A percentile compares a stretch with the other conserved stretches of the same genome.
Conservation (phyloP, 177 flowering plant genomes). For the Vitis hybrid region DNA sequence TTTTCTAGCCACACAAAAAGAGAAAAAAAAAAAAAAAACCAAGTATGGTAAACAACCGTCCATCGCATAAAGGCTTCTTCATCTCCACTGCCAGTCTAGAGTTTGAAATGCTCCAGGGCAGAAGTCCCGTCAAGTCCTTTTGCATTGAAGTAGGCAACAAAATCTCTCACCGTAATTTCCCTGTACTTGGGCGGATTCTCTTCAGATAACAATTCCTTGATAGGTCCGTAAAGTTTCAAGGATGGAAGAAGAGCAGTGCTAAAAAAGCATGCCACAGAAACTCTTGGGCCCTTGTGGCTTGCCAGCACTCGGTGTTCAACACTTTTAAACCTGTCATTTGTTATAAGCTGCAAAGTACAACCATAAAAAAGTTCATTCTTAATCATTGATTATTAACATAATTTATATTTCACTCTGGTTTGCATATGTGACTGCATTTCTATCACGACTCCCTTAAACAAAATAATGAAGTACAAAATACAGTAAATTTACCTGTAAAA, state of each 20-base stretch:
- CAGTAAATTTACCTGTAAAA: constrained; percentile 22
- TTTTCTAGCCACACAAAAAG: too few relatives aligned
- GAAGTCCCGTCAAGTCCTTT: constrained; percentile 32
- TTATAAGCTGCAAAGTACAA: constrained; percentile 23
- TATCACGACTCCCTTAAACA: too few relatives aligned
- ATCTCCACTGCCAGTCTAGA: constrained; percentile 7
- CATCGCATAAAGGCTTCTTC: too few relatives aligned
- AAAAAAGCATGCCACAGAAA: constrained; percentile 40
- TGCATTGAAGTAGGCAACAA: neutral
- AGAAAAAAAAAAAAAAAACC: too few relatives aligned
- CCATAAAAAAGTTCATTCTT: too few relatives aligned
- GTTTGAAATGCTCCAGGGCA: constrained; percentile 18
- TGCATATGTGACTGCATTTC: too few relatives aligned
- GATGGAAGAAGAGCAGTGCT: constrained; percentile 2
- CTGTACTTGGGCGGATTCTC: constrained; percentile 38
- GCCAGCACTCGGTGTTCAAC: constrained; percentile 36
- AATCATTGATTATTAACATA: neutral
- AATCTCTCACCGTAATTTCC: constrained; percentile 30
- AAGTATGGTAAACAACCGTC: too few relatives aligned
- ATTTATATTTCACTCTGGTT: too few relatives aligned
- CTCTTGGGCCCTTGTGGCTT: constrained; percentile 27
- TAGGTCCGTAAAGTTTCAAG: constrained; percentile 30
- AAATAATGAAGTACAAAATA: too few relatives aligned
- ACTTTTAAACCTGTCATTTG: constrained; percentile 31
- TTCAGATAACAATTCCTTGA: constrained; percentile 35